Evolutionary conservation across 805 yeast species (phyloP), one percentile per base, ranked within the genome.

Genomic region (Lipomyces sp.): DNA sequence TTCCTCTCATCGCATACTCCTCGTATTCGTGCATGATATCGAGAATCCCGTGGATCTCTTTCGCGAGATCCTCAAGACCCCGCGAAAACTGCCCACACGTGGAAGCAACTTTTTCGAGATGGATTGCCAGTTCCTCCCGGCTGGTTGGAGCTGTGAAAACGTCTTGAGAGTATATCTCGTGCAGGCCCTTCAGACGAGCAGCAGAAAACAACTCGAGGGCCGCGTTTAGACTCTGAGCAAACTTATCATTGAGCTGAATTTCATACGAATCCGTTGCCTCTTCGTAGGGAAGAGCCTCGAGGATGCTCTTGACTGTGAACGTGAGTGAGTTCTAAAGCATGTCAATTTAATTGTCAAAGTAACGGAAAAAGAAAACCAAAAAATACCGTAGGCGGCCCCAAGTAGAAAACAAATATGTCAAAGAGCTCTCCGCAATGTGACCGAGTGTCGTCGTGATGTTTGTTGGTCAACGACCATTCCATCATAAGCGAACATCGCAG

Each of bases 31-130:
- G 72, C 32, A 81, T 63, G 16, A 43, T 47, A 14, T 46, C 49
- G 23, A 59, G 42, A 7, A 72, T 56, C 11, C 68, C 68, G 8
- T 19, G 24, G 43, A 86, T 66, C 55, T 84, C 89, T 32, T 71
- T 70, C 1, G 87, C 80, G 58, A 80, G 81, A 48, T 83, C 79
- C 2, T 79, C 76, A 34, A 87, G 64, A 22, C 84, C 72, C 32
- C 81, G 77, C 1, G 90, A 75, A 62, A 86, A 86, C 63, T 86
- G 84, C 1, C 90, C 91, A 69, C 93, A 85, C 40, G 86, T 78
- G 0, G 95, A 95, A 1, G 90, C 85, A 2, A 86, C 84, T 58
- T 84, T 89, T 67, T 86, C 95, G 59, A 83, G 84, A 53, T 81
- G 83, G 1, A 55, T 39, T 11, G 53, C 83, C 74, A 53, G 74